These are phyloP conservation scores for Allium fistulosum DNA, from an alignment of 106 monocot genomes.

Conservation along the genomic window DNA sequence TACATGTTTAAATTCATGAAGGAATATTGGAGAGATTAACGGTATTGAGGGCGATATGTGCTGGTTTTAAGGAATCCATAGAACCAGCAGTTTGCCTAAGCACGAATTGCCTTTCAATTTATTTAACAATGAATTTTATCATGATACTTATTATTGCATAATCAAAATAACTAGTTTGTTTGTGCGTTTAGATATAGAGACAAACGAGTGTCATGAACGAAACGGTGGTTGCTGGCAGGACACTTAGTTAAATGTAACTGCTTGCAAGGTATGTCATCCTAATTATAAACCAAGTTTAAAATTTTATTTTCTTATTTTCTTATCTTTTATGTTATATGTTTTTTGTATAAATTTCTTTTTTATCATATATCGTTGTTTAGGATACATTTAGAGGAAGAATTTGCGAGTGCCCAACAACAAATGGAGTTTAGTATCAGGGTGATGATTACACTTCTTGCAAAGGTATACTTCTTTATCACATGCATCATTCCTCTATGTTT, in stretches of 20 bases:
- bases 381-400: slow-evolving; percentile 87
- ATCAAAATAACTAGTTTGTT: not conserved
- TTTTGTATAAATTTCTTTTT: not conserved
- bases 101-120: slow-evolving; percentile 31
- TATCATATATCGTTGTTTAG: slow-evolving; percentile 14
- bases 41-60: slow-evolving; percentile 84
- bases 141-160: not conserved
- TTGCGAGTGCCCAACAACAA: slow-evolving; percentile 65
- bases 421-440: slow-evolving; percentile 72
- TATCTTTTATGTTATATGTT: not conserved
- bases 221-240: slow-evolving; percentile 94
- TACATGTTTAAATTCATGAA: slow-evolving; percentile 17
- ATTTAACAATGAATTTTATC: not conserved
- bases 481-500: not conserved
- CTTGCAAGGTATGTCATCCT: slow-evolving; percentile 54
- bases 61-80: slow-evolving; percentile 81
- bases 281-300: not conserved
- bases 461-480: slow-evolving; percentile 16
- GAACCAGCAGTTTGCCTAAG: slow-evolving; percentile 87
- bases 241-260: slow-evolving; percentile 43
- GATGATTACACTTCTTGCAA: slow-evolving; percentile 81
- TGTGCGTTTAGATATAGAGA: slow-evolving; percentile 54
- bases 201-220: slow-evolving; percentile 71
- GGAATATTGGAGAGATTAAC: slow-evolving; percentile 67
- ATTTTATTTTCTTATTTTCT: not conserved